A percentile compares a stretch with the other conserved stretches of the same genome.
Conservation (phyloP, 345 rosid genomes). For the Eucalyptus pumila region DNA sequence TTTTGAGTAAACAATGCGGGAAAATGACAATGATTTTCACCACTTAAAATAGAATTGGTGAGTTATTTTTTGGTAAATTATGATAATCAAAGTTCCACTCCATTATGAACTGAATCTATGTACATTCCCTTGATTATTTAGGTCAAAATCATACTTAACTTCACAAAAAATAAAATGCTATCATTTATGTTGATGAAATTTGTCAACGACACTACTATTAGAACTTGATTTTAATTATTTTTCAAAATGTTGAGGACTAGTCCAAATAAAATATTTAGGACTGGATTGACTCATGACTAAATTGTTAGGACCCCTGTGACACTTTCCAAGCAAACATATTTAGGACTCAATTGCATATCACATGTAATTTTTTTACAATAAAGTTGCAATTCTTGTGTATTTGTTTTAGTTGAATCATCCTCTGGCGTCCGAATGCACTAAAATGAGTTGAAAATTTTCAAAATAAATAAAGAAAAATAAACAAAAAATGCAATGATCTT, state of each 20-base stretch:
- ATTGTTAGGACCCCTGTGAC: too few species aligned
- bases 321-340: background rate
- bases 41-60: background rate
- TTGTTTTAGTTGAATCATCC: background rate
- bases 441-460: background rate
- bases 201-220: accelerated
- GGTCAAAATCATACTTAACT: background rate
- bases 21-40: background rate
- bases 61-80: background rate
- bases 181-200: background rate
- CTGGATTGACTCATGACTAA: accelerated
- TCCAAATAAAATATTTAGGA: background rate
- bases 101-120: background rate
- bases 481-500: too few species aligned
- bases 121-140: background rate
- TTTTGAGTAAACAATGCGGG: too few species aligned
- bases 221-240: too few species aligned
- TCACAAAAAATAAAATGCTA: background rate
- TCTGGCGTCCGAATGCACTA: accelerated
- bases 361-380: accelerated
- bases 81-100: background rate
- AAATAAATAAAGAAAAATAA: too few species aligned
- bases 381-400: background rate
- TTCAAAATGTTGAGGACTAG: too few species aligned
- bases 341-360: background rate